Evolutionary conservation across 1,139 yeast genomes (phyloP), one percentile per base, ranked within the genome.

Genomic region (Sugiyamaella sp.): DNA sequence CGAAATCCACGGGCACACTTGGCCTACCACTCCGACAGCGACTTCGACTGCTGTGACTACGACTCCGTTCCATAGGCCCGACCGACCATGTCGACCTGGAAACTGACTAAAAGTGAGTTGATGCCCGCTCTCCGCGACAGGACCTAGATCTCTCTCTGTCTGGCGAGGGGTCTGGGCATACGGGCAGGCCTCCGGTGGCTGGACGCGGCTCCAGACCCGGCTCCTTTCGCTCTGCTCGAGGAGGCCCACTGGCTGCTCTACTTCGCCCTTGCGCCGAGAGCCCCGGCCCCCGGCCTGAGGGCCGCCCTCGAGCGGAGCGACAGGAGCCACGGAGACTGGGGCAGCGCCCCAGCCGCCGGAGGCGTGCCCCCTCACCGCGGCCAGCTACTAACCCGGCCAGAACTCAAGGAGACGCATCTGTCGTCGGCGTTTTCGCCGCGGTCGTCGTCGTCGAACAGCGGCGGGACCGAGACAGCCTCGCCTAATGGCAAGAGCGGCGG

Each of bases 381-480:
- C 22, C 12, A 39, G 16, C 16, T 33, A 39, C 43, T 21, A 21
- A 39, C 43, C 51, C 60, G n/a, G 53, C 14, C 33, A 67, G 71
- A 72, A 60, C 70, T 72, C 43, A 72, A 72, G 54, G 76, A 72
- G 48, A 71, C 76, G 8, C 73, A 71, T 56, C 56, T 72, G 55
- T 62, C 73, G 51, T 58, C 68, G 35, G 60, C 71, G 46, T 63
- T 63, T 53, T 53, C 56, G 4, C 59, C 50, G 9, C 43, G 53
- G 19, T 49, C 55, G 9, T 50, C 59, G n/a, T 41, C 52, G 19
- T 41, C 56, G 19, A 44, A 57, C 19, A 51, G 16, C 6, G 24
- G 24, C 6, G 14, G 19, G 9, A 32, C 21, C 12, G 32, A 20
- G 6, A 37, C 24, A 17, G 29, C 29, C 35, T 14, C 37, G 17